Percentiles rank a stretch among this genome's conserved stretches.
Evolutionary conservation across 305 asterid species (phyloP).

Genomic region (Solanum chacoense): DNA sequence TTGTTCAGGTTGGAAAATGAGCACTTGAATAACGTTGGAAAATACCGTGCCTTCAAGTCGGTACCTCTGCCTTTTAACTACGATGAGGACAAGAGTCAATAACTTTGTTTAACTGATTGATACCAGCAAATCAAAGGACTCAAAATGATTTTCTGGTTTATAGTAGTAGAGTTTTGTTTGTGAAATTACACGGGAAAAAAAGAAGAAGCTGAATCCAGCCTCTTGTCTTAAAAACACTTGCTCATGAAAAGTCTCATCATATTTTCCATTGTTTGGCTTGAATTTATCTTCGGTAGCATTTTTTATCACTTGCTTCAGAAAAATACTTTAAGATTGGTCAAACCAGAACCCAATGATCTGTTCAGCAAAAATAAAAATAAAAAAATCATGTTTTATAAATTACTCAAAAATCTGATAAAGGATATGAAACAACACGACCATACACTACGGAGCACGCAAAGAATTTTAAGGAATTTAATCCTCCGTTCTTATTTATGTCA

Average conservation of each 20-base stretch:
- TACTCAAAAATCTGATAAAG: background rate
- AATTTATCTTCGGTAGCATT: background rate
- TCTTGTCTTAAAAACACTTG: background rate
- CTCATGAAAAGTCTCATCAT: background rate
- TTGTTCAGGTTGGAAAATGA: slow-evolving; percentile 36
- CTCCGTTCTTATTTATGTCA: background rate
- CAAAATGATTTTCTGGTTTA: background rate
- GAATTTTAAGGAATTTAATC: background rate
- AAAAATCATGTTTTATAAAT: background rate
- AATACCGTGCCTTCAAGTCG: slow-evolving; percentile 33
- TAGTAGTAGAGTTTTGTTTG: background rate
- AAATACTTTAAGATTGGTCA: background rate
- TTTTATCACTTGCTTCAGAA: background rate
- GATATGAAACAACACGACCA: background rate
- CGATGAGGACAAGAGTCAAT: slow-evolving; percentile 18
- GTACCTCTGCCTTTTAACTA: slow-evolving; percentile 38
- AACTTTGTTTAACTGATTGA: background rate
- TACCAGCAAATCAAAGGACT: background rate
- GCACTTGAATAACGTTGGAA: slow-evolving; percentile 36
- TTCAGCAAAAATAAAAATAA: background rate
- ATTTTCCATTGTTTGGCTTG: background rate
- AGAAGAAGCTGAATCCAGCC: background rate
- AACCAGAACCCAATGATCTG: background rate
- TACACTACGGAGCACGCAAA: background rate
- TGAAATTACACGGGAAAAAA: background rate